Base-by-base conservation (phyloP, 148 eudicot genomes). In the Rhododendron henanense region DNA sequence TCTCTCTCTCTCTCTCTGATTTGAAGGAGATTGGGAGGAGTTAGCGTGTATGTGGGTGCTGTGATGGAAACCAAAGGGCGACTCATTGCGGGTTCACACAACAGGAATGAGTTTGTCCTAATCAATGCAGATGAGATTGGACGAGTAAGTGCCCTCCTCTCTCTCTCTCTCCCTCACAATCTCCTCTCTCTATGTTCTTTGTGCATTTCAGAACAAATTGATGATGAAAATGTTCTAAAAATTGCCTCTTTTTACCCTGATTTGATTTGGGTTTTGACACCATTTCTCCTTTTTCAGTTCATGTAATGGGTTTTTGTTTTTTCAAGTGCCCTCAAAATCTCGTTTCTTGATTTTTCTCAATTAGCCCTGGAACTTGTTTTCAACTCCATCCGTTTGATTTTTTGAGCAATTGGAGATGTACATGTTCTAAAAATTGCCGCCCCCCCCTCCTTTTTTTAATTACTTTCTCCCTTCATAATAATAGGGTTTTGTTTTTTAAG, bases 51-150 rank as follows among this genome's bases (percentile, higher is more conserved):
- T 50, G 81, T 55, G 86, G 44, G 86, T 67, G 1, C 39, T 48
- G 37, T 44, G 44, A 93, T 93, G 94, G 95, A 93, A 78, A 92
- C 93, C 78, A 90, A 89, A 69, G 96, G 94, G 10, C 88, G 96
- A 81, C 92, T 92, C 76, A 87, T 93, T 85, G 96, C 96, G 25
- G 96, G 96, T 87, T 93, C 96, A 77, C 96, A 93, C 81, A 93
- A 93, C 71, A 88, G 96, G 86, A 93, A 93, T 85, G 96, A 93
- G 89, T 92, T 93, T 87, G 92, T 92, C 55, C 87, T 93, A 48
- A 93, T 93, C 92, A 91, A 93, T 90, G 96, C 96, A 69, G 96
- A 93, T 84, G 96, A 93, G n/a, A 88, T 92, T 91, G 94, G 94
- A 84, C 86, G 91, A 85, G 95, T 93, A 81, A 88, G 92, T 85